Conservation (phyloP, 768 basidiomycete species). For the Podaxis sp. region DNA sequence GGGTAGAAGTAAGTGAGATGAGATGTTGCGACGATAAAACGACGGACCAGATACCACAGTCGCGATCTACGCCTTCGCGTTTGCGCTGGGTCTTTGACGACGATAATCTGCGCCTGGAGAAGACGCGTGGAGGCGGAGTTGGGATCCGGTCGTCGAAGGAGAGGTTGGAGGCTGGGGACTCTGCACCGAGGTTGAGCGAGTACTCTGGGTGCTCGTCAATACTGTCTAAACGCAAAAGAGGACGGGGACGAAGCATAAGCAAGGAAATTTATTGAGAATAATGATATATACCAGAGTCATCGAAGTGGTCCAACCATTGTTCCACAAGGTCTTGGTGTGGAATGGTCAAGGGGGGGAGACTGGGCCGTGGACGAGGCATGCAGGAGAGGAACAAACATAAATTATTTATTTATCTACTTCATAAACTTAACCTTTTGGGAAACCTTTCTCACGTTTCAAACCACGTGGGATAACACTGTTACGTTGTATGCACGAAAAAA, state of each 20-base stretch:
- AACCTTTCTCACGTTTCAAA: too few species aligned
- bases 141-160: conserved; percentile 1
- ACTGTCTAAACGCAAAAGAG: conserved; percentile 17
- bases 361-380: conserved; percentile 12
- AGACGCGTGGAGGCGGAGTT: neutral
- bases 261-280: neutral
- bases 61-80: neutral
- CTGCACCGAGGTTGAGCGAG: conserved; percentile 26
- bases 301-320: conserved; percentile 12
- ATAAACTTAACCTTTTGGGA: too few species aligned
- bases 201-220: conserved; percentile 29
- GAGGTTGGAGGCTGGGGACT: conserved; percentile 20
- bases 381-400: neutral
- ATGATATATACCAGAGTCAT: neutral
- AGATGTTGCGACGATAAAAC: neutral
- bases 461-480: too few species aligned
- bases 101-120: neutral
- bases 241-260: conserved; percentile 2
- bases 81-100: neutral
- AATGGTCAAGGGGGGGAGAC: conserved; percentile 1
- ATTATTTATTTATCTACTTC: neutral
- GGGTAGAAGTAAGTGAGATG: neutral
- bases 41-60: conserved; percentile 15
- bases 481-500: too few species aligned
- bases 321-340: conserved; percentile 3